Evolutionary conservation across 192 early-diverging fungal species (phyloP).

Genomic region (Haplosporangium gracile): DNA sequence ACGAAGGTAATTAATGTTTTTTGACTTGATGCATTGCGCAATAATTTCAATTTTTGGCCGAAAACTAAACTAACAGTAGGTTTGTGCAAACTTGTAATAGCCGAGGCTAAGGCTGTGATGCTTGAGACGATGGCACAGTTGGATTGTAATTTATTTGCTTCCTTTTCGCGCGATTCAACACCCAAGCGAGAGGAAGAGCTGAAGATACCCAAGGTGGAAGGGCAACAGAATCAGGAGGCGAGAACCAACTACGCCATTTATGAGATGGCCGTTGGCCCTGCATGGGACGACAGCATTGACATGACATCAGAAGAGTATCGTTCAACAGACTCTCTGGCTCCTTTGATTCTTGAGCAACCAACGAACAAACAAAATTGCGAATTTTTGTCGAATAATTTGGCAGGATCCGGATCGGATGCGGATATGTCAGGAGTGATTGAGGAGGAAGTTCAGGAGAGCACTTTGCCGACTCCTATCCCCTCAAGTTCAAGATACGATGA

Average conservation of each 20-base stretch:
- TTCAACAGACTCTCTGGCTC: not conserved
- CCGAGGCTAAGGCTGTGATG: not conserved
- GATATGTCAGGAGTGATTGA: not conserved
- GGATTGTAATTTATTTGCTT: not conserved
- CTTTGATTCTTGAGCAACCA: not conserved
- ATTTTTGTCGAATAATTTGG: not conserved
- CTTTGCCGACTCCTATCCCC: not conserved
- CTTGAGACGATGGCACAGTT: not conserved
- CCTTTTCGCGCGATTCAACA: not conserved
- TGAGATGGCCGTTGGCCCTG: not conserved
- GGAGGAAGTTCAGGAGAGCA: not conserved
- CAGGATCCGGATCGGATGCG: not conserved
- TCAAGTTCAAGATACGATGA: not conserved
- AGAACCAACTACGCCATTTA: not conserved
- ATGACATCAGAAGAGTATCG: not conserved
- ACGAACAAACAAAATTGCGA: not conserved
- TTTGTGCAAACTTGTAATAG: not conserved
- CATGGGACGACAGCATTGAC: not conserved
- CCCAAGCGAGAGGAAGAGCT: not conserved
- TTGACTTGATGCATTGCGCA: not conserved
- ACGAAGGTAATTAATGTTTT: not conserved
- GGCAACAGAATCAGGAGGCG: not conserved
- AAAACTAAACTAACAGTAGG: not conserved
- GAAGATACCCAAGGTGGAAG: not conserved
- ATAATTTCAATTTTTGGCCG: not conserved